Evolutionary conservation across 139 green algal genomes (phyloP).

Genomic region (Zygnema circumcarinatum): DNA sequence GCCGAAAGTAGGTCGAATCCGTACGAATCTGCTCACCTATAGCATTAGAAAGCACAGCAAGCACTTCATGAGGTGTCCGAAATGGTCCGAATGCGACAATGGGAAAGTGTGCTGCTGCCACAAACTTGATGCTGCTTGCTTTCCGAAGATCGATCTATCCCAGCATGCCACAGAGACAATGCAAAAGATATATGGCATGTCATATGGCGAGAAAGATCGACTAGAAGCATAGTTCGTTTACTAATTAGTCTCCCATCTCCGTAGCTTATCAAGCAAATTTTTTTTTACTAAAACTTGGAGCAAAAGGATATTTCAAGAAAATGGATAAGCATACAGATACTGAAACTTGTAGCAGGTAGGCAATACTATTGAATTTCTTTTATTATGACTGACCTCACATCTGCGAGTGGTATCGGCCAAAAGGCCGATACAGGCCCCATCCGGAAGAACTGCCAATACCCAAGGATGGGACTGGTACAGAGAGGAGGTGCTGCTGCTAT

Average conservation of each 20-base stretch:
- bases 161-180: neutral
- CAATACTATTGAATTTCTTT: too few relatives aligned
- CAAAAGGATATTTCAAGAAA: too few relatives aligned
- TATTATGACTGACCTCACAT: constrained; percentile 53
- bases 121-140: constrained; percentile 14
- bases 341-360: too few relatives aligned
- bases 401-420: constrained; percentile 50
- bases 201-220: too few relatives aligned
- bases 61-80: constrained; percentile 9
- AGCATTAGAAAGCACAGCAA: constrained; percentile 8
- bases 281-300: too few relatives aligned
- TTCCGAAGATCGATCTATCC: constrained; percentile 50
- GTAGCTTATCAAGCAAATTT: too few relatives aligned
- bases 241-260: too few relatives aligned
- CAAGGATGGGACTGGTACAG: constrained; percentile 61
- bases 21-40: constrained; percentile 54
- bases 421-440: constrained; percentile 48
- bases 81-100: constrained; percentile 33
- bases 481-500: constrained; percentile 18
- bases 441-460: constrained; percentile 45
- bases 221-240: too few relatives aligned
- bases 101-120: constrained; percentile 16
- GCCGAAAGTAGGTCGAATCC: too few relatives aligned
- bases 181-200: too few relatives aligned
- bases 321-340: too few relatives aligned